A percentile compares a stretch with the other conserved stretches of the same genome.
Evolutionary conservation across 306 rosid species (phyloP).

Genomic region (Quercus ilex): DNA sequence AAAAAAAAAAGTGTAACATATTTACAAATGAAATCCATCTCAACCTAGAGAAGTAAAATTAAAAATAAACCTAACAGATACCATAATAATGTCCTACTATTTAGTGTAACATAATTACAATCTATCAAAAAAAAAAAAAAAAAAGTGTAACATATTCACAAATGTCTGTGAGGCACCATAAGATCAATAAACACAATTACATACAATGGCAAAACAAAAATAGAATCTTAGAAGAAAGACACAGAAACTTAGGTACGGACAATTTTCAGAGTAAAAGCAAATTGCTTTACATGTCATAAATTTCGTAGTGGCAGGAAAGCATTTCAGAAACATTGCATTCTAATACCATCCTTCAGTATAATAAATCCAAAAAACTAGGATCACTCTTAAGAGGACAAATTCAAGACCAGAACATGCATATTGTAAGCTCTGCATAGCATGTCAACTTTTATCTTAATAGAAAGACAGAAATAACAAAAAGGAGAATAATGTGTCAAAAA

Average conservation of each 20-base stretch:
- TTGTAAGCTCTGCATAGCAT: background rate
- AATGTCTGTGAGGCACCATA: background rate
- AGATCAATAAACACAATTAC: background rate
- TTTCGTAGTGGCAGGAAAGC: background rate
- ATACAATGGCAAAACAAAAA: background rate
- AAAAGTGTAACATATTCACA: background rate
- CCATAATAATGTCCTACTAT: background rate
- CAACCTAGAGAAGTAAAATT: background rate
- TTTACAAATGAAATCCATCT: background rate
- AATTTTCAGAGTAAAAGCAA: background rate
- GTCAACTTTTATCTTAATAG: background rate
- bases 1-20: no score
- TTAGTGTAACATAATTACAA: background rate
- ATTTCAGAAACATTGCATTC: background rate
- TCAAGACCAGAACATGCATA: background rate
- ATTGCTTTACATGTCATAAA: background rate
- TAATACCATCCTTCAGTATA: background rate
- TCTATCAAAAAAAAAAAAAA: no score
- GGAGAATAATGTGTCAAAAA: background rate
- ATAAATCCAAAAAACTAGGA: background rate
- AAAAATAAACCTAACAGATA: background rate
- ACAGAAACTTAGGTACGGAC: background rate
- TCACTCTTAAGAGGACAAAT: background rate
- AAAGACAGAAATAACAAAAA: constrained; percentile 6
- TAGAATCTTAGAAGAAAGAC: background rate